These are phyloP conservation scores for Rosa chinensis DNA, from an alignment of 306 rosid genomes.

Conservation along the genomic window DNA sequence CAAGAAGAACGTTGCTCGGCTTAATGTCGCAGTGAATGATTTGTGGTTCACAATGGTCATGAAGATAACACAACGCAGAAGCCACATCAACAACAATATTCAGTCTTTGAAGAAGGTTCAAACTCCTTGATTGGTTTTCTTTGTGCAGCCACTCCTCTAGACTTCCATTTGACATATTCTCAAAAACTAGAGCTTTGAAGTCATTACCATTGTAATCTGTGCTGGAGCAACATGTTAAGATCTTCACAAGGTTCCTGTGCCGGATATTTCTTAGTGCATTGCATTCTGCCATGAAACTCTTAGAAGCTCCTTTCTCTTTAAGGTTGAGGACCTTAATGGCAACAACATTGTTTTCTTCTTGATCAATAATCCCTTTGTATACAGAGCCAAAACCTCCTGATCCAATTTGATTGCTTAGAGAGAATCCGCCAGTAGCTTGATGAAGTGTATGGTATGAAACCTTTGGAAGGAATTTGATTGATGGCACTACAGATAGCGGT, in stretches of 20 bases:
- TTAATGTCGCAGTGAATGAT: slow-evolving; percentile 48
- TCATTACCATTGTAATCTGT: slow-evolving; percentile 29
- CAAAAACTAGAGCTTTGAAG: slow-evolving; percentile 39
- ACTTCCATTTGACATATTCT: slow-evolving; percentile 41
- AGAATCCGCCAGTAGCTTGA: slow-evolving; percentile 18
- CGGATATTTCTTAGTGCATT: slow-evolving; percentile 31
- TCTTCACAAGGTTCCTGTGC: slow-evolving; percentile 54
- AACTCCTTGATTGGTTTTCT: slow-evolving; percentile 11
- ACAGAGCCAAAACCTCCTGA: slow-evolving; percentile 41
- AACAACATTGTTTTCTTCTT: slow-evolving; percentile 1
- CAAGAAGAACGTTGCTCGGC: slow-evolving; percentile 43
- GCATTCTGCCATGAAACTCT: slow-evolving; percentile 44
- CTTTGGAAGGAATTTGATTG: neutral
- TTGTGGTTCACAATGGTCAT: slow-evolving; percentile 31
- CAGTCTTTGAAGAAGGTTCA: slow-evolving; percentile 34
- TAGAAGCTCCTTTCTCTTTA: slow-evolving; percentile 40
- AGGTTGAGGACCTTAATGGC: slow-evolving; percentile 49
- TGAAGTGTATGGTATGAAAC: slow-evolving; percentile 16
- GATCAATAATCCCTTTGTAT: slow-evolving; percentile 35
- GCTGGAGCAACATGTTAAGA: slow-evolving; percentile 36
- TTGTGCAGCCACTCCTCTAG: slow-evolving; percentile 35
- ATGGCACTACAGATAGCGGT: neutral
- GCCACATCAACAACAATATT: slow-evolving; percentile 39
- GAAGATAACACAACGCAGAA: slow-evolving; percentile 41
- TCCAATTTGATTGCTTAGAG: slow-evolving; percentile 34